Base-by-base conservation (phyloP, 371 early-diverging fungal genomes). In the Enterospora canceri region DNA sequence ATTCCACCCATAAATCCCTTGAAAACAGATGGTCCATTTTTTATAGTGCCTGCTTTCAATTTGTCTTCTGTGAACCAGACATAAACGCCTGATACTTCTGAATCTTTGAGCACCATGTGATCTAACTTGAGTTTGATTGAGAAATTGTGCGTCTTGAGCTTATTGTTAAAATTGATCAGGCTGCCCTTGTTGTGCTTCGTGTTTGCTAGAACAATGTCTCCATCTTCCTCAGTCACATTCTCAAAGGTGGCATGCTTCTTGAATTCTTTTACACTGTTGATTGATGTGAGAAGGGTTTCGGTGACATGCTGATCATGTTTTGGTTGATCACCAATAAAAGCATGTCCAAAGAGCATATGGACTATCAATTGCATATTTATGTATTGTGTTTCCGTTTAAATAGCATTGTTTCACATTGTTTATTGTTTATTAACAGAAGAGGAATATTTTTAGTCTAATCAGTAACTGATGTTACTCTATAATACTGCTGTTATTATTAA, bases 61-160 rank as follows among this genome's bases (percentile, higher is more conserved):
- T 40, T 58, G 4, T 76, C 59, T n/a, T 74, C 69, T n/a, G 79
- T 79, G 70, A 75, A 78, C 81, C 81, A 81, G 19, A 79, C 24
- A 68, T 77, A 78, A 0, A 81, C 47, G 33, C 81, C 79, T 5
- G 75, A 77, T 31, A 68, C 64, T 34, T 79, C 67, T 5, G 63
- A 53, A 31, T 64, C 49, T 18, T 21, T 49, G 5, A 76, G 34
- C 19, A 33, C 16, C 5, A 67, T 58, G 26, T 61, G 48, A 19
- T 65, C 67, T 18, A 76, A 24, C 2, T 0, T 49, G 16, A 76
- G 58, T 49, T 63, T 70, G 35, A 74, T 29, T n/a, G 67, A 62
- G 71, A 71, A 76, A 47, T 76, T 65, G 40, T 73, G 71, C n/a
- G 53, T 18, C 5, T 16, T 30, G 51, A 71, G 71, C 33, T 57